Base-by-base conservation (phyloP, 2,329 filamentous ascomycete genomes). In the Cladophialophora immunda region DNA sequence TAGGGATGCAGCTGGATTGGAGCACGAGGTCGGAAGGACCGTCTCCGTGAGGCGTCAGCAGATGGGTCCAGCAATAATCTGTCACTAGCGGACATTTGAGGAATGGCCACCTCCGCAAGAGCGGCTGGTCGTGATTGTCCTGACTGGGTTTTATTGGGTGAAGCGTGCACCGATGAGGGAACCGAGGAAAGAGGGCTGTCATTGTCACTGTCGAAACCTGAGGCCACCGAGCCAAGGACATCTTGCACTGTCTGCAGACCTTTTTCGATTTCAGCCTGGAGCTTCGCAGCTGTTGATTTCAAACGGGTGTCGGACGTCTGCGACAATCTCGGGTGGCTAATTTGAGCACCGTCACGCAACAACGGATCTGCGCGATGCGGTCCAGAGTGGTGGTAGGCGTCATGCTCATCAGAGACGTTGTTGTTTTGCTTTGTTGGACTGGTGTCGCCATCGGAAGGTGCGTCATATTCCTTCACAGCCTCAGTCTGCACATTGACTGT, bases 1-100 rank as follows among this genome's bases (percentile, higher is more conserved):
- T 84, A 84, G 1, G 82, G 82, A 68, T 84, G 81, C 30, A 83
- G 67, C 62, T 84, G 82, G 57, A 83, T 83, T 7, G 81, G 78
- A 69, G 82, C 82, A 45, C 82, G 78, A 63, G 81, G 76, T 59
- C 82, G 76, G 25, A 84, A 72, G 3, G 64, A 67, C 34, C 68
- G 47, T 57, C 53, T 56, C 17, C 50, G 30, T 9, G 54, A 45
- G 22, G 32, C 29, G 19, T 53, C 45, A n/a, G 34, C 32, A 25
- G 19, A 27, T 13, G 27, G 17, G n/a, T 25, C 19, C 19, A 17
- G 30, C 50, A 22, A 50, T 13, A 61, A 4, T 22, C 17, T 38
- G 19, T 61, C 19, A 30, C 17, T 13, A 4, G 22, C 29, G 4
- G 9, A 22, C 6, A 13, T 22, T 9, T 38, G 47, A 53, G 45